Evolutionary conservation across 805 yeast species (phyloP).

Genomic region (Priceomyces castillae): DNA sequence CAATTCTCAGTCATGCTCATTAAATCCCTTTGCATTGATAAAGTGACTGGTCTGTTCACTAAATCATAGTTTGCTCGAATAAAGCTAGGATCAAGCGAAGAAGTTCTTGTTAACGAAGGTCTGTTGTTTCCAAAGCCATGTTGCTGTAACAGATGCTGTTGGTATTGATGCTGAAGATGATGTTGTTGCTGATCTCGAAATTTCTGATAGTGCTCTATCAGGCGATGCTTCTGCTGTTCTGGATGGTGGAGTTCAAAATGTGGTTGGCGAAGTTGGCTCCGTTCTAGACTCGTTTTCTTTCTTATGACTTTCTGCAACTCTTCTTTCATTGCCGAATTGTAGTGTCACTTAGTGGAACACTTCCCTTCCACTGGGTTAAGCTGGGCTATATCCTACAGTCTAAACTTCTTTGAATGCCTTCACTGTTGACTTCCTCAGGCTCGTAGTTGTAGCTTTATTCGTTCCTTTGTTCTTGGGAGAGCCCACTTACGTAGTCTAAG

Average conservation of each 20-base stretch:
- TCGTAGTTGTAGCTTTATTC: too few species aligned
- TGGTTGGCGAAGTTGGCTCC: neutral
- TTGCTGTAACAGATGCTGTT: neutral
- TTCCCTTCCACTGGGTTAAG: too few species aligned
- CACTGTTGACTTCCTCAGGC: too few species aligned
- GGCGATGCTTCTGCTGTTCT: too few species aligned
- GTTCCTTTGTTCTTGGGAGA: too few species aligned
- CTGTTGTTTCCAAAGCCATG: neutral
- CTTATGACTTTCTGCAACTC: neutral
- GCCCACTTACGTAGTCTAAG: too few species aligned
- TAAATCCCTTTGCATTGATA: slow-evolving; percentile 29
- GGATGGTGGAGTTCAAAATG: too few species aligned
- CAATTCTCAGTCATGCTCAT: slow-evolving; percentile 42
- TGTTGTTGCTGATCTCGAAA: too few species aligned
- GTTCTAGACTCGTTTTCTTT: neutral
- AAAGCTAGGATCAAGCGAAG: slow-evolving; percentile 21
- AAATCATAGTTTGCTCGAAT: slow-evolving; percentile 15
- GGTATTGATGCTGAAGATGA: neutral
- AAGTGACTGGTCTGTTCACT: slow-evolving; percentile 26
- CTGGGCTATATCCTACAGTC: too few species aligned
- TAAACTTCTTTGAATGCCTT: too few species aligned
- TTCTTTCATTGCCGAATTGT: neutral
- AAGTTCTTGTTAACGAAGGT: slow-evolving; percentile 19
- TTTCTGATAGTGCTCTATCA: too few species aligned
- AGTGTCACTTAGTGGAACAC: too few species aligned